Evolutionary conservation across 495 filamentous ascomycete species (phyloP), one percentile per base, ranked within the genome.

Genomic region (Amniculicola lignicola): DNA sequence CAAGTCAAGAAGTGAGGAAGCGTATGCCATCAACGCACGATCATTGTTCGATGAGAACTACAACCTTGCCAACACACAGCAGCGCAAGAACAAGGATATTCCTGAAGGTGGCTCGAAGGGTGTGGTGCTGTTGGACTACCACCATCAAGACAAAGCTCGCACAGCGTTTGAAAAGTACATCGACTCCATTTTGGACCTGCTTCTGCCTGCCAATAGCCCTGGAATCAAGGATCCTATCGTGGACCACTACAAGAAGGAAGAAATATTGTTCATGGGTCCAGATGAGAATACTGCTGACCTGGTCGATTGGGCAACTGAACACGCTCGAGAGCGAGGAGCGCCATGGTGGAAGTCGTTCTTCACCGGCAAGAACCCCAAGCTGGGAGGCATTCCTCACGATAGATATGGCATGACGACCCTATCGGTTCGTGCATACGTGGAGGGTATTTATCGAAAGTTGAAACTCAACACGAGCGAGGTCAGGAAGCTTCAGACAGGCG

Each of bases 341-440:
- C 88, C 89, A 21, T 97, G 92, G 90, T 98, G 93, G 93, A 98
- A 97, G 75, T 97, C 94, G 0, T 98, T 98, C 82, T 97, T 98
- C 78, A 98, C 93, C 2, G 93, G 93, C 65, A 97, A 97, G 79
- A 94, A 88, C 62, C 93, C 93, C 21, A 92, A 85, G 71, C 77
- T 98, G 35, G 93, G 93, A 41, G 93, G 93, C 66, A 98, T 98
- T 55, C 93, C 93, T 3, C 93, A 98, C 70, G 93, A 98, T 64
- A 71, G 75, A 12, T 98, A 97, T 69, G 93, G 93, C 70, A 98
- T 98, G 93, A 98, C 93, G 7, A 97, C 93, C 0, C 71, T 96
- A 46, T 96, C 92, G 9, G 93, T 98, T 21, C 88, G 93, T 35
- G 90, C 97, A 69, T 97, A 92, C 58, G 85, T 97, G 45, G 83